A percentile compares a stretch with the other conserved stretches of the same genome.
These are phyloP conservation scores for Vigna mungo DNA, from an alignment of 306 rosid genomes.

Conservation along the genomic window DNA sequence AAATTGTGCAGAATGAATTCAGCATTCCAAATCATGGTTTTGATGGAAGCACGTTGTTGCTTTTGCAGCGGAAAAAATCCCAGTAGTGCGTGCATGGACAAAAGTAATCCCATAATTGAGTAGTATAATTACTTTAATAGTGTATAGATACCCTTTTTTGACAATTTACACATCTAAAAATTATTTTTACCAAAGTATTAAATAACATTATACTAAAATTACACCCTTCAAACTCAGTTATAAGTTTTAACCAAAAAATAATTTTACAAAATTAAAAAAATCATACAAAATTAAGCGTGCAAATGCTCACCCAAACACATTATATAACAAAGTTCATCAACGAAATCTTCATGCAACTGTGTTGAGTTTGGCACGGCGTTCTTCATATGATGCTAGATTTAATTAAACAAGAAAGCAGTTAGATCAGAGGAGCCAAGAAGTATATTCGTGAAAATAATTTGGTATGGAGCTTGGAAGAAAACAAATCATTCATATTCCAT, in stretches of 20 bases:
- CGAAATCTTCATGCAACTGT: slow-evolving; percentile 45
- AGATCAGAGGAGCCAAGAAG: slow-evolving; percentile 22
- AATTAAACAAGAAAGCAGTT: slow-evolving; percentile 34
- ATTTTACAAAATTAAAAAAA: not conserved
- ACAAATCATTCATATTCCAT: slow-evolving; percentile 24
- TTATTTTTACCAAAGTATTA: not conserved
- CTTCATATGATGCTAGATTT: slow-evolving; percentile 84
- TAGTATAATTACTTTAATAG: not conserved
- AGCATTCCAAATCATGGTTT: not conserved
- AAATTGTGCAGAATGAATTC: not conserved
- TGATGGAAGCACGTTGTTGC: not conserved
- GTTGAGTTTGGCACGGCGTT: slow-evolving; percentile 71
- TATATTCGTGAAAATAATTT: slow-evolving; percentile 5
- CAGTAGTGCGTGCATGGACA: not conserved
- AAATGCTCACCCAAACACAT: slow-evolving; percentile 14
- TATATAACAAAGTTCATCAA: slow-evolving; percentile 23
- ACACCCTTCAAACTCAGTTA: not conserved
- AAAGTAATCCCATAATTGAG: not conserved
- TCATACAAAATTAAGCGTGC: not conserved
- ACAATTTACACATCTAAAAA: not conserved
- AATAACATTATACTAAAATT: not conserved
- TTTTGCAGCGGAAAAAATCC: not conserved
- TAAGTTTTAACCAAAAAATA: not conserved
- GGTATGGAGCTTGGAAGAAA: not conserved
- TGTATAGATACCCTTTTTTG: not conserved